A percentile compares a stretch with the other conserved stretches of the same genome.
Conservation (phyloP, 495 filamentous ascomycete species). For the Aspergillus incahuasiensis region DNA sequence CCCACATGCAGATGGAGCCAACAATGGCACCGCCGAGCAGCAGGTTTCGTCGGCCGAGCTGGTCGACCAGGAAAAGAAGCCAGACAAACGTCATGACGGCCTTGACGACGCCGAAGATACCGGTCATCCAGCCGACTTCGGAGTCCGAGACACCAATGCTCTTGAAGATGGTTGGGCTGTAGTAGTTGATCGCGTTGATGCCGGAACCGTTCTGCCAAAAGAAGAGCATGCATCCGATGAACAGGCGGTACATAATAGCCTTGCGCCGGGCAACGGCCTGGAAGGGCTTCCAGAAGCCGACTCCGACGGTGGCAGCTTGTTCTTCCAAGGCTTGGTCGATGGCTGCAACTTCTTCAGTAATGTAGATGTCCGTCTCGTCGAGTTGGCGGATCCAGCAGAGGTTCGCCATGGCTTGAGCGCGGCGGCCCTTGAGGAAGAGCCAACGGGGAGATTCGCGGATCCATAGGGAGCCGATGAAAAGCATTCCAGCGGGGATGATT, state of each 20-base stretch:
- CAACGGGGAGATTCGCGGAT: constrained; percentile 55
- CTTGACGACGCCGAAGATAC: constrained; percentile 52
- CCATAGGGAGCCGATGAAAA: constrained; percentile 46
- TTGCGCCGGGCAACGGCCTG: constrained; percentile 44
- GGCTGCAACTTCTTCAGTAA: constrained; percentile 62
- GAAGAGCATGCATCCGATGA: constrained; percentile 64
- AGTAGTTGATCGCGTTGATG: constrained; percentile 70
- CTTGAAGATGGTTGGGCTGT: constrained; percentile 56
- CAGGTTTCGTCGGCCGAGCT: constrained; percentile 61
- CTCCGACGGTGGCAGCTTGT: constrained; percentile 54
- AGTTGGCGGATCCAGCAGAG: constrained; percentile 61
- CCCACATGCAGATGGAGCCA: constrained; percentile 67
- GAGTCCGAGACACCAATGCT: constrained; percentile 53
- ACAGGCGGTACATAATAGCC: constrained; percentile 59
- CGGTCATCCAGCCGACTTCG: constrained; percentile 48
- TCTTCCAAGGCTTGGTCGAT: constrained; percentile 61
- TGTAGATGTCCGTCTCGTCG: constrained; percentile 53
- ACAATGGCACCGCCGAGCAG: constrained; percentile 68
- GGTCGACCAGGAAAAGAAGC: constrained; percentile 67
- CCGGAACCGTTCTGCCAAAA: constrained; percentile 64
- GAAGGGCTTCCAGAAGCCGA: constrained; percentile 69
- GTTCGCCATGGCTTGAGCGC: constrained; percentile 55
- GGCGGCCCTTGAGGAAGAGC: constrained; percentile 46
- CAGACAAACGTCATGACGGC: constrained; percentile 58
- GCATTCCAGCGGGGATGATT: constrained; percentile 47